A percentile compares a stretch with the other conserved stretches of the same genome.
Evolutionary conservation across 1,139 yeast species (phyloP).

Genomic region (Geotrichum macrosporum): DNA sequence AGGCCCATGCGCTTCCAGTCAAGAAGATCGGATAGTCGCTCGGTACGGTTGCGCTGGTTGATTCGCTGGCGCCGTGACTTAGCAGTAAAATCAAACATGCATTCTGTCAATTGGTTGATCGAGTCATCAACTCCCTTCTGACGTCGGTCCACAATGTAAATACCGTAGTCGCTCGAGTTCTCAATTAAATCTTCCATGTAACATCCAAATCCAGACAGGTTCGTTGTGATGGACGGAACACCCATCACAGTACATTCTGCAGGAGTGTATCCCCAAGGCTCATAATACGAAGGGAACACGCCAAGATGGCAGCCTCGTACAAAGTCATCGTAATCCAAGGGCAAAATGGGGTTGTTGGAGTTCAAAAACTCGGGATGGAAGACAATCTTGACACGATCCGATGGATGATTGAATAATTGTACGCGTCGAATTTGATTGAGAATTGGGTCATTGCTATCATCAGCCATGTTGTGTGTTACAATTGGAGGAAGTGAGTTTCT

Average conservation of each 20-base stretch:
- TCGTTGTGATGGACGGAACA: slow-evolving; percentile 96
- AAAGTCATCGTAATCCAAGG: slow-evolving; percentile 95
- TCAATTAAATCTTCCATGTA: slow-evolving; percentile 98
- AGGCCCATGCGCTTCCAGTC: slow-evolving; percentile 99
- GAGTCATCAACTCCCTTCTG: slow-evolving; percentile 91
- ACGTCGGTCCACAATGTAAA: slow-evolving; percentile 93
- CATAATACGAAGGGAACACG: slow-evolving; percentile 96
- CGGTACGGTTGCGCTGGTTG: slow-evolving; percentile 96
- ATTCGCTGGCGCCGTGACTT: slow-evolving; percentile 96
- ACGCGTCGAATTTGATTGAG: slow-evolving; percentile 89
- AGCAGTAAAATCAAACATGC: slow-evolving; percentile 81
- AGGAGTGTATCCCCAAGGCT: slow-evolving; percentile 99
- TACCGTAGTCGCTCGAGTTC: slow-evolving; percentile 91
- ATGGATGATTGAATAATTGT: slow-evolving; percentile 80
- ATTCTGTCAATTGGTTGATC: slow-evolving; percentile 81
- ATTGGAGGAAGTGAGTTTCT: slow-evolving; percentile 88
- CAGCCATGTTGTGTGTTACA: slow-evolving; percentile 94
- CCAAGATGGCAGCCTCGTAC: slow-evolving; percentile 98
- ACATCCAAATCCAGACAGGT: slow-evolving; percentile 94
- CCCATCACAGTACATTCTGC: slow-evolving; percentile 99
- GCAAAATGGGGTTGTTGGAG: slow-evolving; percentile 88
- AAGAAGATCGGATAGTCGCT: slow-evolving; percentile 81
- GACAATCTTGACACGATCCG: slow-evolving; percentile 88
- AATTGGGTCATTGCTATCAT: slow-evolving; percentile 87
- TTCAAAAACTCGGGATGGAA: slow-evolving; percentile 97